phyloP scores from a whole-genome alignment of 345 rosid species.

The Eucalyptus albens region DNA sequence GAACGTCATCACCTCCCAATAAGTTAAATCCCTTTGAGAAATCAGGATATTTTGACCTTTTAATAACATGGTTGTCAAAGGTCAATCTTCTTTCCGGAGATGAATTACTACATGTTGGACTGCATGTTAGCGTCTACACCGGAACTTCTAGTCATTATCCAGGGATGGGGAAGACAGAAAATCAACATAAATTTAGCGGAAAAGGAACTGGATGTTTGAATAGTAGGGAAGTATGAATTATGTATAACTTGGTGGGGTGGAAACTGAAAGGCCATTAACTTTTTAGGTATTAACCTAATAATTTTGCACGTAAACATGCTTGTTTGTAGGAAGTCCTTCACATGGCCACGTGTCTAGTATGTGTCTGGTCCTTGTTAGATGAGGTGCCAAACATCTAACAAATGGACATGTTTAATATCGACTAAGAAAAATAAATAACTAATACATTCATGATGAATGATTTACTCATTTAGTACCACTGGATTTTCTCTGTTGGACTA shows the following conservation, averaged over 20 bases:
- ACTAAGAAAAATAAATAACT: not conserved
- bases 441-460: not conserved
- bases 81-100: not conserved
- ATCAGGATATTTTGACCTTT: not conserved
- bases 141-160: not conserved
- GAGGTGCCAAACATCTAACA: not conserved
- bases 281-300: not conserved
- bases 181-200: not conserved
- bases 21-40: not conserved
- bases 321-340: not conserved
- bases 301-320: not conserved
- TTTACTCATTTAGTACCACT: not conserved
- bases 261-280: not conserved
- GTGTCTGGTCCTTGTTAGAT: not conserved
- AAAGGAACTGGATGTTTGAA: not conserved
- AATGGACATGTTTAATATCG: not conserved
- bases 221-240: not conserved
- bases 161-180: not conserved
- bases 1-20: not conserved
- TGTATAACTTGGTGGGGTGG: not conserved
- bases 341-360: not conserved
- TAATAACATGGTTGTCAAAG: not conserved
- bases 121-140: not conserved
- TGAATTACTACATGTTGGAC: not conserved
- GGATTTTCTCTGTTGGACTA: not conserved